phyloP scores from a whole-genome alignment of 768 basidiomycete species.

The Trametes sanguinea region DNA sequence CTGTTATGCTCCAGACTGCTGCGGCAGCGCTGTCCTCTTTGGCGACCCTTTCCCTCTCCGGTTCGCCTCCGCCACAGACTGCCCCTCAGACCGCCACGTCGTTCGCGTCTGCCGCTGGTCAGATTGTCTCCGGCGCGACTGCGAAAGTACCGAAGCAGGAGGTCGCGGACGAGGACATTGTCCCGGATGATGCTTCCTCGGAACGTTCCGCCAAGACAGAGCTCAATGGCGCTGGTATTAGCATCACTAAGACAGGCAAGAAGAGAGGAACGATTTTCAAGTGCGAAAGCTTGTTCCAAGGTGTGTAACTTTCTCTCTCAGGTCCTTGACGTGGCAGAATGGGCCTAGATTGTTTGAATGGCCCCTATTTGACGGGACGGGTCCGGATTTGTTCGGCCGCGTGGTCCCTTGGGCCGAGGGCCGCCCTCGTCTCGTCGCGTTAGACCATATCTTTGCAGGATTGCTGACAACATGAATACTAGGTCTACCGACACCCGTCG shows the following conservation, averaged over 20 bases:
- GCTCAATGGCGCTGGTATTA: constrained; percentile 29
- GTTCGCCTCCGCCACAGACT: constrained; percentile 39
- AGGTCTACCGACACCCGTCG: constrained; percentile 90
- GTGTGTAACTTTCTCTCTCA: constrained; percentile 32
- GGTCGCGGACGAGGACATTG: constrained; percentile 18
- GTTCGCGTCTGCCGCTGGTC: constrained; percentile 25
- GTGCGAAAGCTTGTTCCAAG: constrained; percentile 95
- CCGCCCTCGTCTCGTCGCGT: not conserved
- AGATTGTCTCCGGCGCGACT: constrained; percentile 19
- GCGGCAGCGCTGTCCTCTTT: constrained; percentile 42
- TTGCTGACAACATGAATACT: constrained; percentile 5
- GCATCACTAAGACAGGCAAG: constrained; percentile 47
- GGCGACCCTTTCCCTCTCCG: constrained; percentile 44
- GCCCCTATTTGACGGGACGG: not conserved
- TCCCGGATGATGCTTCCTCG: constrained; percentile 18
- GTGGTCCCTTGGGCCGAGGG: not conserved
- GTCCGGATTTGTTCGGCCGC: constrained; percentile 7
- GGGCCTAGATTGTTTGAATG: not conserved
- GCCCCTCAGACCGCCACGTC: constrained; percentile 26
- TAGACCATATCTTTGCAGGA: not conserved
- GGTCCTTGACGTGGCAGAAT: not conserved
- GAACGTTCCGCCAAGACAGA: constrained; percentile 23
- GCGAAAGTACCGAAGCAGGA: constrained; percentile 24
- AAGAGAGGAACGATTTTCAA: constrained; percentile 85
- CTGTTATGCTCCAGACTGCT: constrained; percentile 39